Evolutionary conservation across 306 rosid genomes (phyloP).

Genomic region (Cicer pinnatifidum): DNA sequence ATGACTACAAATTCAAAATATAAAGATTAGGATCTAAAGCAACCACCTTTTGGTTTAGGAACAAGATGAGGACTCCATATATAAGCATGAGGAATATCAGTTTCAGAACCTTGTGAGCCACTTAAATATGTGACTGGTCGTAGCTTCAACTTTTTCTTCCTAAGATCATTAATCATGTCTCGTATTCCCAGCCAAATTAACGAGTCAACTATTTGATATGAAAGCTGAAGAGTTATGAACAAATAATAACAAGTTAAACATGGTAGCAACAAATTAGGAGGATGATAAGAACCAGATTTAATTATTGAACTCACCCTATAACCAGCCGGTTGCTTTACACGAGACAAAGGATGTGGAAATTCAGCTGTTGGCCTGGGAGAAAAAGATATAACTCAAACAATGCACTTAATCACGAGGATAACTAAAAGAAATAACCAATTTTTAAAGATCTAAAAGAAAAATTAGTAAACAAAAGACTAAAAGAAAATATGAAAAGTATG

Average conservation of each 20-base stretch:
- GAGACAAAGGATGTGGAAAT: constrained; percentile 97
- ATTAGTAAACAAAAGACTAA: constrained; percentile 11
- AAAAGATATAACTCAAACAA: constrained; percentile 42
- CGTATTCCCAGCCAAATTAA: constrained; percentile 98
- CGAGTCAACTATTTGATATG: constrained; percentile 97
- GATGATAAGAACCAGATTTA: constrained; percentile 24
- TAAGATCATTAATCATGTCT: constrained; percentile 93
- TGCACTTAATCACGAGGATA: constrained; percentile 41
- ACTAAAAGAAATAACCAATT: constrained; percentile 17
- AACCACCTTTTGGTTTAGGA: constrained; percentile 96
- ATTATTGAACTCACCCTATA: constrained; percentile 69
- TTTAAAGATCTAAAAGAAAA: constrained; percentile 30
- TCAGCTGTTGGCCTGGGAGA: constrained; percentile 91
- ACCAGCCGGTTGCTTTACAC: constrained; percentile 95
- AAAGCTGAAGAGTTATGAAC: constrained; percentile 61
- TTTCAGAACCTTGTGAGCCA: constrained; percentile 93
- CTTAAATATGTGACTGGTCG: constrained; percentile 98
- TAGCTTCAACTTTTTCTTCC: constrained; percentile 87
- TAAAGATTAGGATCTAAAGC: constrained; percentile 40
- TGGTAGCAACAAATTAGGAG: constrained; percentile 27
- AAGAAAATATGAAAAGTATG: constrained; percentile 42
- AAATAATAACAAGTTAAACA: constrained; percentile 41
- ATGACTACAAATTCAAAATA: constrained; percentile 23
- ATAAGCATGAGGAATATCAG: constrained; percentile 92
- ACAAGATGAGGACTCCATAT: constrained; percentile 99